A percentile compares a stretch with the other conserved stretches of the same genome.
Conservation (phyloP, 768 basidiomycete species). For the Boletellus sp. region DNA sequence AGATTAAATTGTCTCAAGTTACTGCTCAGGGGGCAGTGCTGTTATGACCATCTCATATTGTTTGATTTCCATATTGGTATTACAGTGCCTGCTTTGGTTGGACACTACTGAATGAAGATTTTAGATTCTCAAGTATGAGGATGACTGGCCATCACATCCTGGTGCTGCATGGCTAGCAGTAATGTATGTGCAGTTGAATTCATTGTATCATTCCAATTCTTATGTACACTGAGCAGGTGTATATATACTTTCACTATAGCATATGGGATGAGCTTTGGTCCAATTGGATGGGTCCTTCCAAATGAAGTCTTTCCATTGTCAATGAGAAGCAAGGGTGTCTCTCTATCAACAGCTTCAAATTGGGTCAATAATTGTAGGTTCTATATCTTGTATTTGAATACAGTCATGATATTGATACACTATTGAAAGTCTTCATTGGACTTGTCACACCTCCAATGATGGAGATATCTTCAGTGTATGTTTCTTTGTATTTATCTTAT, state of each 20-base stretch:
- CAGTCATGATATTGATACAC: conserved; percentile 1
- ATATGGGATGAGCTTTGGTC: conserved; percentile 75
- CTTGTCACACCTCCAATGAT: conserved; percentile 67
- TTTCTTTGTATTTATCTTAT: not conserved
- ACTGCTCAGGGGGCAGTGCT: conserved; percentile 47
- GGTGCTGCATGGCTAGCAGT: conserved; percentile 69
- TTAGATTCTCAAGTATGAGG: conserved; percentile 47
- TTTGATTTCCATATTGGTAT: conserved; percentile 59
- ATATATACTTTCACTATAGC: conserved; percentile 75
- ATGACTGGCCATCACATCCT: conserved; percentile 56
- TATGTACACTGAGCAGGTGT: conserved; percentile 35
- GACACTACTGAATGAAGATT: not conserved
- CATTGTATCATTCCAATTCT: not conserved
- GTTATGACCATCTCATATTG: conserved; percentile 66
- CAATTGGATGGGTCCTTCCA: conserved; percentile 81
- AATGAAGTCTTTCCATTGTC: conserved; percentile 81
- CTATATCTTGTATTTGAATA: not conserved
- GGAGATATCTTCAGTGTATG: conserved; percentile 55
- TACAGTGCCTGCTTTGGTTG: not conserved
- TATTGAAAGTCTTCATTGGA: conserved; percentile 62
- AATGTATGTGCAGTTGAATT: conserved; percentile 38
- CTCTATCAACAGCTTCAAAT: conserved; percentile 80
- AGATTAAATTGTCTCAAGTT: not conserved
- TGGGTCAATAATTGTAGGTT: conserved; percentile 77
- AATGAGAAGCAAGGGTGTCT: conserved; percentile 77